Evolutionary conservation across 2,329 filamentous ascomycete species (phyloP).

Genomic region (Zymoseptoria brevis): DNA sequence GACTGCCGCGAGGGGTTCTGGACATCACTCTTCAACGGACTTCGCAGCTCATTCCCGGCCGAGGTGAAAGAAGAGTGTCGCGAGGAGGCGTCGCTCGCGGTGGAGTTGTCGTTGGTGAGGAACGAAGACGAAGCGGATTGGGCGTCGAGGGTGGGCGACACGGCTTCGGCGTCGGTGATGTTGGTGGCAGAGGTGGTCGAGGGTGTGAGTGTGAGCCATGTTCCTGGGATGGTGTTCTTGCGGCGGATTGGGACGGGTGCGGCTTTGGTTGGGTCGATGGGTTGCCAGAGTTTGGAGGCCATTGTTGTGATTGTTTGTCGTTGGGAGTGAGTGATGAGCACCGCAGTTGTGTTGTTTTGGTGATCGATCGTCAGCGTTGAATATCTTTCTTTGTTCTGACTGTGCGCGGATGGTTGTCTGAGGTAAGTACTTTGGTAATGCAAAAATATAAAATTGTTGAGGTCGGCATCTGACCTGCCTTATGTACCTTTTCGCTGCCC

Average conservation of each 20-base stretch:
- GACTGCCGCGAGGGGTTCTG: background rate
- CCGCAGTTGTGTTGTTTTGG: background rate
- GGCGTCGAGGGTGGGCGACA: background rate
- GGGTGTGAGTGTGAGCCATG: conserved; percentile 1
- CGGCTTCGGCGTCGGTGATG: background rate
- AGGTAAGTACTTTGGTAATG: too few species aligned
- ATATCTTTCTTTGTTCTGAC: background rate
- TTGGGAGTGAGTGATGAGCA: background rate
- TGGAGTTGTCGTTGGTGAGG: background rate
- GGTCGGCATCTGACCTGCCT: background rate
- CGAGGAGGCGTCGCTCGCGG: background rate
- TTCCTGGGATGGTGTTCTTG: background rate
- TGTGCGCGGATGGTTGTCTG: background rate
- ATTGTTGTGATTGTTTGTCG: background rate
- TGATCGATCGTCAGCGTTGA: background rate
- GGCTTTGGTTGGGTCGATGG: background rate
- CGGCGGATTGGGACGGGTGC: background rate
- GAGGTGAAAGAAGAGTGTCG: background rate
- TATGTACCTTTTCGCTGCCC: background rate
- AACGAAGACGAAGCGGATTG: background rate
- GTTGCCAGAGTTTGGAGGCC: background rate
- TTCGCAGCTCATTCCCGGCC: background rate
- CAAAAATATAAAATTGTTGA: too few species aligned
- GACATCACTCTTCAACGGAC: background rate
- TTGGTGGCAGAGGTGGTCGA: background rate